Evolutionary conservation across 768 basidiomycete species (phyloP).

Genomic region (Amyloporia xantha): DNA sequence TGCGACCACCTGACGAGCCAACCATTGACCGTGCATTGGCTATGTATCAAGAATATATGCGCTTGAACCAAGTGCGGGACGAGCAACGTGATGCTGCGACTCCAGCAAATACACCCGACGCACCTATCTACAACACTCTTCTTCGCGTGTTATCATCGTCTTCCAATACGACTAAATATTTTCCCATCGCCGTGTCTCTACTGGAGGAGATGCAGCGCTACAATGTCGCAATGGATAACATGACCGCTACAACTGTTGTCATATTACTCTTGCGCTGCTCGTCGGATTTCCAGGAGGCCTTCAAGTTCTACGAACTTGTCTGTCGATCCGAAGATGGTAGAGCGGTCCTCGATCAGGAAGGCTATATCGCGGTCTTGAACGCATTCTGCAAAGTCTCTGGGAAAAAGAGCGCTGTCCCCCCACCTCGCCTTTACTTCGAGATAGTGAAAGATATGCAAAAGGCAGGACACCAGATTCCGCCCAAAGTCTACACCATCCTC

Average conservation of each 20-base stretch:
- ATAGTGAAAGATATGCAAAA: slow-evolving; percentile 78
- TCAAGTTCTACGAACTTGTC: slow-evolving; percentile 49
- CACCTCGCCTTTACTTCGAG: slow-evolving; percentile 42
- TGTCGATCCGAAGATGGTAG: slow-evolving; percentile 17
- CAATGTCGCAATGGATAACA: slow-evolving; percentile 37
- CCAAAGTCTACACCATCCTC: slow-evolving; percentile 61
- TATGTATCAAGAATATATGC: slow-evolving; percentile 44
- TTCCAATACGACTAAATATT: slow-evolving; percentile 39
- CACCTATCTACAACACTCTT: slow-evolving; percentile 43
- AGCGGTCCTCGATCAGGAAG: slow-evolving; percentile 43
- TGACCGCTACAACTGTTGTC: slow-evolving; percentile 44
- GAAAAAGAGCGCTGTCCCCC: slow-evolving; percentile 24
- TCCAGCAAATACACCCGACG: slow-evolving; percentile 4
- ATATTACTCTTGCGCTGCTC: slow-evolving; percentile 64
- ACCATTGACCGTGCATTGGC: slow-evolving; percentile 47
- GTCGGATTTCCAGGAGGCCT: slow-evolving; percentile 48
- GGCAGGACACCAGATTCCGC: slow-evolving; percentile 50
- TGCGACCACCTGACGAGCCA: slow-evolving; percentile 31
- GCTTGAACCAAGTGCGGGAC: slow-evolving; percentile 6
- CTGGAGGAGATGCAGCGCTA: slow-evolving; percentile 61
- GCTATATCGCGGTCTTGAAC: slow-evolving; percentile 58
- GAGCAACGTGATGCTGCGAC: not conserved
- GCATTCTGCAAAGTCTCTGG: slow-evolving; percentile 57
- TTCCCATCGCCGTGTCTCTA: slow-evolving; percentile 41
- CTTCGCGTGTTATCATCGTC: slow-evolving; percentile 33